phyloP scores from a whole-genome alignment of 225 moss, liverwort and hornwort genomes.

The Anthoceros angustus region DNA sequence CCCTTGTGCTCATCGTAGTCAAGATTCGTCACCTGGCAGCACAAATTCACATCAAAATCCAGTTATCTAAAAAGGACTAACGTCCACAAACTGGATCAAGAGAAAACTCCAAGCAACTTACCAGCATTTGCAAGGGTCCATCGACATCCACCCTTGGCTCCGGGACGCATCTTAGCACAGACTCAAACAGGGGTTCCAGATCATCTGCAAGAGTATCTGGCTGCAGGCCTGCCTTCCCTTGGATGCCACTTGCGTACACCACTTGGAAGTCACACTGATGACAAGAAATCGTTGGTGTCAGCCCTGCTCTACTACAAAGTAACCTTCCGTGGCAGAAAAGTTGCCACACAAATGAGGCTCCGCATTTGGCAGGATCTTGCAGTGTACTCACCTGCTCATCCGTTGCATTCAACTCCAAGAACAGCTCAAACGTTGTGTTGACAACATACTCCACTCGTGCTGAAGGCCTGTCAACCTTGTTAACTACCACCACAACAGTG shows the following conservation, averaged over 20 bases:
- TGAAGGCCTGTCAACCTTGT: slow-evolving; percentile 90
- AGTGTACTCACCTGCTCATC: slow-evolving; percentile 62
- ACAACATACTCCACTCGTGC: slow-evolving; percentile 79
- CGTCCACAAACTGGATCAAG: not conserved
- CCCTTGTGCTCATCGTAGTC: slow-evolving; percentile 99
- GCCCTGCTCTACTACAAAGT: not conserved
- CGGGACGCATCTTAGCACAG: slow-evolving; percentile 61
- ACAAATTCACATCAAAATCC: not conserved
- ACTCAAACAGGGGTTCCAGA: slow-evolving; percentile 77
- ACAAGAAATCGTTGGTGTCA: not conserved
- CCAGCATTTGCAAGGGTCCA: slow-evolving; percentile 87
- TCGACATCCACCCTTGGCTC: slow-evolving; percentile 67
- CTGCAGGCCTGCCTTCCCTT: slow-evolving; percentile 80
- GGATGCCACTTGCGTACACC: slow-evolving; percentile 84
- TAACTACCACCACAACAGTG: slow-evolving; percentile 80
- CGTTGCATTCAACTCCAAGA: slow-evolving; percentile 74
- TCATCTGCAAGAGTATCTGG: slow-evolving; percentile 58
- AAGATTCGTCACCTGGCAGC: slow-evolving; percentile 62
- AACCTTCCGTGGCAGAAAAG: too few relatives aligned
- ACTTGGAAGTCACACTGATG: slow-evolving; percentile 90
- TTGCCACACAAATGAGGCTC: not conserved
- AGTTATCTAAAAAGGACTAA: not conserved
- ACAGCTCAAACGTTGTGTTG: slow-evolving; percentile 81
- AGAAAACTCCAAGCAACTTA: slow-evolving; percentile 11
- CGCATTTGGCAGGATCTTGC: not conserved